These are phyloP conservation scores for Brassica incana DNA, from an alignment of 345 rosid species.

Conservation along the genomic window DNA sequence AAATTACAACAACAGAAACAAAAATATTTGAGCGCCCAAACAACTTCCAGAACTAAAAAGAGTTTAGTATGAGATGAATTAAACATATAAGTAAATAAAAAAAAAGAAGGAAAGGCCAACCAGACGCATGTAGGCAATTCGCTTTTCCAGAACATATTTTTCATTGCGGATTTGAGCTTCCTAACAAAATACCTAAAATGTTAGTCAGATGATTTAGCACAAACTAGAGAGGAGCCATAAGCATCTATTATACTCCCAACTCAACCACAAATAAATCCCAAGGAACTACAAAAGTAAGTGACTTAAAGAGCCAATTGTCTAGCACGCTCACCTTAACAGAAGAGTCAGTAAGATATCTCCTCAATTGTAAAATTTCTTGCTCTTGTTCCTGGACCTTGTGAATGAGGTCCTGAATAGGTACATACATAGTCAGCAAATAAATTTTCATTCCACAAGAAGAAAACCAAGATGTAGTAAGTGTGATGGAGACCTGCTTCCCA, in stretches of 20 bases:
- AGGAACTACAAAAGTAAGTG: slow-evolving; percentile 5
- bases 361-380: slow-evolving; percentile 75
- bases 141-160: slow-evolving; percentile 82
- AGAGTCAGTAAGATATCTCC: slow-evolving; percentile 71
- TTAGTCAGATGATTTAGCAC: slow-evolving; percentile 32
- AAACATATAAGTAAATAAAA: background rate
- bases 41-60: background rate
- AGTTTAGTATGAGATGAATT: background rate
- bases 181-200: slow-evolving; percentile 43
- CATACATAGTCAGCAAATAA: slow-evolving; percentile 20
- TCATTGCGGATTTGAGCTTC: slow-evolving; percentile 86
- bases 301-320: slow-evolving; percentile 34
- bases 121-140: slow-evolving; percentile 38
- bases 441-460: slow-evolving; percentile 6
- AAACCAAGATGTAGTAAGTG: slow-evolving; percentile 25
- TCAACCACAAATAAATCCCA: slow-evolving; percentile 2
- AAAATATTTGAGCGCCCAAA: background rate
- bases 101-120: background rate
- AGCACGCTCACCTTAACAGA: slow-evolving; percentile 71
- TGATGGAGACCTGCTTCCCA: slow-evolving; percentile 71
- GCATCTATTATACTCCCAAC: slow-evolving; percentile 45
- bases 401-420: slow-evolving; percentile 51
- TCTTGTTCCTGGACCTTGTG: slow-evolving; percentile 68
- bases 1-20: background rate
- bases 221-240: slow-evolving; percentile 6